Base-by-base conservation (phyloP, 345 rosid species). In the Gossypium sturtianum region DNA sequence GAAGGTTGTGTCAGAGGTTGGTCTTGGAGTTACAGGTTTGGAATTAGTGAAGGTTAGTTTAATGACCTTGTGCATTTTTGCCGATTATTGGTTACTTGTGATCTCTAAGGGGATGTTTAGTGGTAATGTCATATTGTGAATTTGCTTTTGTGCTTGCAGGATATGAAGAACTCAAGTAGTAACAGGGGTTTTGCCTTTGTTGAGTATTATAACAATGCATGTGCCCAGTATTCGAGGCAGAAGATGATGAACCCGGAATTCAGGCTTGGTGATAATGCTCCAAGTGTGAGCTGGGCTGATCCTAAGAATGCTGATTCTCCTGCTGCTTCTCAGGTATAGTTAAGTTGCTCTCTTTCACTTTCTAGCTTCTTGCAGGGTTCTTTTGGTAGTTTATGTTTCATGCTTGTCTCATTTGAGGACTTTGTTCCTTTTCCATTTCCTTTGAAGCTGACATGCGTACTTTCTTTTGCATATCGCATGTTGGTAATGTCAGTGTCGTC, bases 241-340 rank as follows among this genome's bases (percentile, higher is more conserved):
- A 88, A 86, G 82, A 90, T 90, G 95, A 78, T 80, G 78, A 77
- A 76, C 72, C 80, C 88, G 7, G 76, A 83, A 49, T 90, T 90
- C 80, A 90, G 84, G 80, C 84, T 90, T 19, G 94, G 85, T 38
- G 81, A 79, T 76, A 88, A 90, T 82, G 68, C 87, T 71, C 95
- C 92, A 27, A 84, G 85, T 25, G 87, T 90, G 63, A 88, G 92
- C 82, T 90, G 95, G 94, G 91, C 95, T 70, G 92, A 90, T 74
- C 87, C 95, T 16, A 84, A 82, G 80, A 83, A 81, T 81, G 74
- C 89, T 12, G 89, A 87, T 51, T 82, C 89, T 75, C 73, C 84
- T 71, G 86, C 87, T 54, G 60, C 88, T 72, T 82, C 91, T 63
- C 95, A 90, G 92, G 95, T 90, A 63, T 66, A 19, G 8, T 6